Evolutionary conservation across 257 asterid genomes (phyloP).

Genomic region (Anisodus tanguticus): DNA sequence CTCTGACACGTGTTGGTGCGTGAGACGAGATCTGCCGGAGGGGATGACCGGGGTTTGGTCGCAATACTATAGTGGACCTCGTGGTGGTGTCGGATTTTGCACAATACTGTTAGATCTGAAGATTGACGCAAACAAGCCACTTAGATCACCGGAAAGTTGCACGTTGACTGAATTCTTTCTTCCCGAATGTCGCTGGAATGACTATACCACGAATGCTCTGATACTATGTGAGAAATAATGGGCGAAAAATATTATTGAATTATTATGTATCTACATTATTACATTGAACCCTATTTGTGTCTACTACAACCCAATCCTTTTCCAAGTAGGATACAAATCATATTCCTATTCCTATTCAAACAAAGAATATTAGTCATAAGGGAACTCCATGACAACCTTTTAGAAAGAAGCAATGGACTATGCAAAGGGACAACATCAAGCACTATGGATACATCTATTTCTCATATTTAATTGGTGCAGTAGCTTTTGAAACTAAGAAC

Average conservation of each 20-base stretch:
- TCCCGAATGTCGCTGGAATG: not conserved
- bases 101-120: not conserved
- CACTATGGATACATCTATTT: not conserved
- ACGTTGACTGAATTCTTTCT: not conserved
- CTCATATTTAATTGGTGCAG: not conserved
- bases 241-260: too few relatives aligned
- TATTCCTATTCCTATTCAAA: not conserved
- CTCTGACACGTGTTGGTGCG: not conserved
- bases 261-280: too few relatives aligned
- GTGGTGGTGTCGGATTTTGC: not conserved
- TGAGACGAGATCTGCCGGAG: not conserved
- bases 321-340: not conserved
- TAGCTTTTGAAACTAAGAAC: not conserved
- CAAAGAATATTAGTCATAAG: not conserved
- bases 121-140: not conserved
- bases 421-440: not conserved
- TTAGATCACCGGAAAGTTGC: not conserved
- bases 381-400: not conserved
- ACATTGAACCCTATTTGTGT: too few relatives aligned
- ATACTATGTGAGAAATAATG: not conserved
- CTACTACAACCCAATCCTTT: too few relatives aligned
- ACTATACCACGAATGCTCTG: not conserved
- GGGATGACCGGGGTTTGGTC: not conserved
- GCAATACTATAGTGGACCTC: not conserved
- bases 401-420: conserved; percentile 12